These are phyloP conservation scores for Erysimum pusillum DNA, from an alignment of 441 rosid genomes.

Conservation along the genomic window DNA sequence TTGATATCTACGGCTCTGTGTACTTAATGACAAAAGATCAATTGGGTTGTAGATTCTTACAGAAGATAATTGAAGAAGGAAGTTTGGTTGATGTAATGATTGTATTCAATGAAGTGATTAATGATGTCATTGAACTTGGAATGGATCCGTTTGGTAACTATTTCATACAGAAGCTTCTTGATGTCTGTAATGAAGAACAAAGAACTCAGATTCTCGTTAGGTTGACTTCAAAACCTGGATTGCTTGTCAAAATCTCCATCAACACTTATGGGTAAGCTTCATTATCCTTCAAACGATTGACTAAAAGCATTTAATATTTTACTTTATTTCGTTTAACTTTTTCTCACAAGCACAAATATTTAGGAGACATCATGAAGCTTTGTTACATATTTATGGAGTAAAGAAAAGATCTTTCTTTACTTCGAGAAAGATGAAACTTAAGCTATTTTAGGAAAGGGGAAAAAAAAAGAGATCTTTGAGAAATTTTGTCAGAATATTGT, in stretches of 20 bases:
- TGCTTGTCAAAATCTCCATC: slow-evolving; percentile 67
- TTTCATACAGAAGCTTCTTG: slow-evolving; percentile 79
- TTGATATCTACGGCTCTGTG: slow-evolving; percentile 57
- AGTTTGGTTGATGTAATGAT: slow-evolving; percentile 51
- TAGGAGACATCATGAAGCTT: slow-evolving; percentile 1
- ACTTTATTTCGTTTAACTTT: not conserved
- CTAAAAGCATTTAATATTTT: slow-evolving; percentile 9
- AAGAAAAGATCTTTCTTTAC: slow-evolving; percentile 29
- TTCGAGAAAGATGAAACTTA: slow-evolving; percentile 33
- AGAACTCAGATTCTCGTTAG: slow-evolving; percentile 55
- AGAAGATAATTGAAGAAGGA: slow-evolving; percentile 65
- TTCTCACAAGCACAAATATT: slow-evolving; percentile 9
- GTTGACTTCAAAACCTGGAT: slow-evolving; percentile 62
- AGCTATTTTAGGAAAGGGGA: slow-evolving; percentile 29
- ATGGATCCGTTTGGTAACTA: slow-evolving; percentile 79
- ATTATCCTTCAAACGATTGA: too few relatives aligned
- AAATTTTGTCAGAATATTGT: slow-evolving; percentile 8
- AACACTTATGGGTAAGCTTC: slow-evolving; percentile 72
- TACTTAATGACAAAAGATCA: slow-evolving; percentile 72
- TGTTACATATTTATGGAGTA: slow-evolving; percentile 25
- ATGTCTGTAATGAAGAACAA: slow-evolving; percentile 72
- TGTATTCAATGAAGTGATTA: slow-evolving; percentile 61
- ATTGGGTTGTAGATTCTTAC: slow-evolving; percentile 71
- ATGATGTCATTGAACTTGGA: slow-evolving; percentile 68
- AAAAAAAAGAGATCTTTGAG: slow-evolving; percentile 22